phyloP scores from a whole-genome alignment of 2,329 filamentous ascomycete genomes.

The Niveomyces coronatus region DNA sequence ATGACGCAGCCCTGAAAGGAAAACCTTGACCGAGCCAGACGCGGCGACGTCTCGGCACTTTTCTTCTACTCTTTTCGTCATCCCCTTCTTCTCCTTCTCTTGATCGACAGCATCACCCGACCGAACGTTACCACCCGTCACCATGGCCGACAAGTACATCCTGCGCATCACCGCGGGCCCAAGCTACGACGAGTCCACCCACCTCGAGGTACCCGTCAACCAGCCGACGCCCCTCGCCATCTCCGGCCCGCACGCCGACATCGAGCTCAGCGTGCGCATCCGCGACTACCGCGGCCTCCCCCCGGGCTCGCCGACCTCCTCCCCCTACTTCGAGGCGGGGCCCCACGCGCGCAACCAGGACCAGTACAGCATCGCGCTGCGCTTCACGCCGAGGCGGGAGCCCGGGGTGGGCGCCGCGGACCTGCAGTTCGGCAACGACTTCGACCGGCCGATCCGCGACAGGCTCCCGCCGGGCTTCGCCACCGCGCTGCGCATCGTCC shows the following conservation, averaged over 20 bases:
- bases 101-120: too few species aligned
- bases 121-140: too few species aligned
- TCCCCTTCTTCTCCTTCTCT: too few species aligned
- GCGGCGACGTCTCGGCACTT: too few species aligned
- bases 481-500: conserved; percentile 74
- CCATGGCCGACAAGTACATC: conserved; percentile 62
- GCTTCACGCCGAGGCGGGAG: conserved; percentile 58
- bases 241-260: conserved; percentile 50
- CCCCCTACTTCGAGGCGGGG: conserved; percentile 65
- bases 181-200: conserved; percentile 61
- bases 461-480: conserved; percentile 77
- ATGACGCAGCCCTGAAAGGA: not conserved
- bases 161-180: conserved; percentile 75
- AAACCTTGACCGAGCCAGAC: not conserved
- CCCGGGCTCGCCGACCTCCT: conserved; percentile 53
- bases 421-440: conserved; percentile 90
- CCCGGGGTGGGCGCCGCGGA: conserved; percentile 55
- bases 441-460: conserved; percentile 82
- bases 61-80: too few species aligned
- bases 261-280: conserved; percentile 65
- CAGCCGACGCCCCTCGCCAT: conserved; percentile 51
- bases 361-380: conserved; percentile 76
- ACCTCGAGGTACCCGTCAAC: conserved; percentile 70
- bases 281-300: conserved; percentile 62
- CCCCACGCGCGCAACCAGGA: conserved; percentile 58